Evolutionary conservation across 1,284 basidiomycete species (phyloP), one percentile per base, ranked within the genome.

Genomic region (Fomitiporia mediterranea): DNA sequence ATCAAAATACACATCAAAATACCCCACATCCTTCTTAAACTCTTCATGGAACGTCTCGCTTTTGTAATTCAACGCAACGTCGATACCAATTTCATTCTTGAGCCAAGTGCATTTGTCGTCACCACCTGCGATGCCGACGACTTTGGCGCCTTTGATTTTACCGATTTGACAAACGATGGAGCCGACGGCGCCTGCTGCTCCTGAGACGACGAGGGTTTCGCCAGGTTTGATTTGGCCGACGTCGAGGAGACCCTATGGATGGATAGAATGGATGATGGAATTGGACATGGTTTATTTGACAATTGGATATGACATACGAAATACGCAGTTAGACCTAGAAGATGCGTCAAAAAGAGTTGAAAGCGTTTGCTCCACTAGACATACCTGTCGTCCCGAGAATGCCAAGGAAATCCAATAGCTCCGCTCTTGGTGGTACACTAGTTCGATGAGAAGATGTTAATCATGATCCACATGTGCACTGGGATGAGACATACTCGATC

Each of bases 11-110:
- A 90, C 85, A 63, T 94, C 90, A 8, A 89, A 62, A 63, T 82
- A 87, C 2, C 82, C 83, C 46, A 85, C 75, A 9, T 66, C 68
- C 32, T 76, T 70, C 67, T 80, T 83, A 67, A 88, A 81, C 49
- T 91, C 81, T 35, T 81, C 68, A 57, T 71, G 73, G 74, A 93
- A 95, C 9, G 77, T 82, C 35, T 78, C 70, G 65, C 81, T 82
- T 72, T 96, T 97, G 75, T 98, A 97, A 70, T 97, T 90, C 66
- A 97, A 73, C 0, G 86, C 89, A 53, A 79, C 81, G 64, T 94
- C 90, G 47, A 90, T 86, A 15, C 91, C 91, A 25, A 96, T 70
- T 54, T 92, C 88, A 46, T 82, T 76, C 68, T 85, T 79, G 35
- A 97, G 81, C 84, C 91, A 93, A 6, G 77, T 72, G 68, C 89